phyloP scores from a whole-genome alignment of 495 filamentous ascomycete genomes.

The Aspergillus incahuasiensis region DNA sequence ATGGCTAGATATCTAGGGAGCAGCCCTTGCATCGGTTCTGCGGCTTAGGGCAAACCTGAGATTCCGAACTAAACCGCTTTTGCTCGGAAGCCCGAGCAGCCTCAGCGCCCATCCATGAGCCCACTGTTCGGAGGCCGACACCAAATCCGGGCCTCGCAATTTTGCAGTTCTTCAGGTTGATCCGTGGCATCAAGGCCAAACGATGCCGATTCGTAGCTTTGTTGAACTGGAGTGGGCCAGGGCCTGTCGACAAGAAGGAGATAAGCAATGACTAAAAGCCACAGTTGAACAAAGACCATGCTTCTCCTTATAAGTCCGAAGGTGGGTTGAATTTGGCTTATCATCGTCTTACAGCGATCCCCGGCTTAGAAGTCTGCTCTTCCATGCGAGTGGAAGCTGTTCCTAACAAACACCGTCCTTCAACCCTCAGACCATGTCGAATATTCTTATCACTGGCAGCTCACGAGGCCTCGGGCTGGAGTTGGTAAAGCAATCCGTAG shows the following conservation, averaged over 20 bases:
- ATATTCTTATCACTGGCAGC: not conserved
- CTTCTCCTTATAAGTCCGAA: too few species aligned
- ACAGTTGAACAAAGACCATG: not conserved
- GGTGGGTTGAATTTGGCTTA: too few species aligned
- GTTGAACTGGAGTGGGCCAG: not conserved
- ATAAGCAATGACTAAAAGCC: not conserved
- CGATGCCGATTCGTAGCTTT: not conserved
- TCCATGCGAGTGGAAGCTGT: too few species aligned
- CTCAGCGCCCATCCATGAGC: too few species aligned
- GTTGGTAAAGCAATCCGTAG: constrained; percentile 16
- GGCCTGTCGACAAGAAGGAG: not conserved
- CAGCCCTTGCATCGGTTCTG: not conserved
- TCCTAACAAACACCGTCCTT: too few species aligned
- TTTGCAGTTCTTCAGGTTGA: too few species aligned
- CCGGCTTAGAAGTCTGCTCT: too few species aligned
- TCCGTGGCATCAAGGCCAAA: too few species aligned
- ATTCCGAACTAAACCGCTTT: not conserved
- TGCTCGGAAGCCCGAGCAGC: not conserved
- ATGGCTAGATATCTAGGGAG: too few species aligned
- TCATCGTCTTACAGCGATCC: too few species aligned
- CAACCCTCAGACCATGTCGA: not conserved
- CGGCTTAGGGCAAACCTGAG: not conserved
- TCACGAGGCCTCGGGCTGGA: constrained; percentile 5
- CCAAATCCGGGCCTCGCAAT: too few species aligned
- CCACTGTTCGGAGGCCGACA: too few species aligned